Evolutionary conservation across 2,329 filamentous ascomycete genomes (phyloP), one percentile per base, ranked within the genome.

Genomic region (Ophiostoma quercus): DNA sequence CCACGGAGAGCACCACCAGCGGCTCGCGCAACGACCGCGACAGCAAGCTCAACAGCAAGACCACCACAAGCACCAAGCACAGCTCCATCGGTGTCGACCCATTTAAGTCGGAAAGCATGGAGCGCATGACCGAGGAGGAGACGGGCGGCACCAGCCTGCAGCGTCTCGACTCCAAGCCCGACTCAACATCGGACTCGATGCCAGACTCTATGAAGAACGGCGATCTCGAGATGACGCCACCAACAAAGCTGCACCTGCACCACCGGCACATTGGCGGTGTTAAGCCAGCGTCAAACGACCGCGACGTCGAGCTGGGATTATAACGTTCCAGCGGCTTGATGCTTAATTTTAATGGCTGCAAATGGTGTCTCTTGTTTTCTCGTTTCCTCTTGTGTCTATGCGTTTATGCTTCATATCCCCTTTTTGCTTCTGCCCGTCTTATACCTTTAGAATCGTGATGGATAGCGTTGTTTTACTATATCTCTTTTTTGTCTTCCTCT

Each of bases 101-200:
- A 41, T 57, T 62, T 22, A 32, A 60, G n/a, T 66, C 68, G 47
- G 70, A 67, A 12, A 72, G 71, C 47, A 72, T 57, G 22, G 71
- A 72, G 68, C 68, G 65, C 37, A 72, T 72, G n/a, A 71, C 69
- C 9, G 68, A 43, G 25, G 54, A 51, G 16, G 37, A 67, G 29
- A 54, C 12, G 1, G 67, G 60, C 66, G 39, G 39, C 39, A 66
- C 65, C 2, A 32, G 16, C 32, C 51, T 72, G 66, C 51, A 47
- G 16, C 29, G 62, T 19, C 43, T 71, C 22, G 57, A 67, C 22
- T 34, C 22, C 11, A 68, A 60, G 19, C 14, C n/a, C 65, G 39
- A n/a, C 16, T 65, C 65, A 16, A 41, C 22, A 14, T n/a, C 63
- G n/a, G 65, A 66, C 65, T 66, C 65, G 3, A 8, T 41, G 22